Evolutionary conservation across 306 rosid genomes (phyloP).

Genomic region (Cicer cuneatum): DNA sequence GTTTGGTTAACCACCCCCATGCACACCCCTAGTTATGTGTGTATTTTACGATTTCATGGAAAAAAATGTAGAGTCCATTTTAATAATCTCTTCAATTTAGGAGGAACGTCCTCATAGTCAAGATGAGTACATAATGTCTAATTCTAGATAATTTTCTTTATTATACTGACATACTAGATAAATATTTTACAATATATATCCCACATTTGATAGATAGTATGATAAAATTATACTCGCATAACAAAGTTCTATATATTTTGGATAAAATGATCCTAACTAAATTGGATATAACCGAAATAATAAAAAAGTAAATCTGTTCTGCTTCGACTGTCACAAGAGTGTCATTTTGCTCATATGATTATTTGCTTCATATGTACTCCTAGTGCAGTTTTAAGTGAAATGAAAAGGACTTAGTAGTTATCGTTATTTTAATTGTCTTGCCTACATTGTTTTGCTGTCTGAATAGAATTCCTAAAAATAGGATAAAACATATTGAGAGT

Average conservation of each 20-base stretch:
- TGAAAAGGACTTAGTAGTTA: conserved; percentile 20
- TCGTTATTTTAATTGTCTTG: conserved; percentile 23
- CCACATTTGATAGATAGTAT: background rate
- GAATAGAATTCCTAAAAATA: background rate
- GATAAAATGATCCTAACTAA: conserved; percentile 7
- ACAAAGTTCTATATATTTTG: background rate
- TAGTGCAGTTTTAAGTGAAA: conserved; percentile 21
- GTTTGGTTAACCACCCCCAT: too few species aligned
- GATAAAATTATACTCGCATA: background rate
- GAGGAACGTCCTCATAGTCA: background rate
- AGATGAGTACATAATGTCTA: background rate
- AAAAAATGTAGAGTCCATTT: background rate
- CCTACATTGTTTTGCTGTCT: conserved; percentile 9
- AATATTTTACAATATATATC: background rate
- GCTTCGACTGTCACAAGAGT: background rate
- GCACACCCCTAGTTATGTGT: too few species aligned
- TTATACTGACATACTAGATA: background rate
- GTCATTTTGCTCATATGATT: conserved; percentile 23
- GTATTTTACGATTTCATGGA: background rate
- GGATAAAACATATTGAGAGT: background rate
- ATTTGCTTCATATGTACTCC: conserved; percentile 7
- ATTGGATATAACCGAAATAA: background rate
- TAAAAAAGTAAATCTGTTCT: conserved; percentile 13
- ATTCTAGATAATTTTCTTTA: background rate
- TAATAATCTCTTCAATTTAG: background rate